phyloP scores from a whole-genome alignment of 2,329 filamentous ascomycete genomes.

The Fusarium liriodendri region DNA sequence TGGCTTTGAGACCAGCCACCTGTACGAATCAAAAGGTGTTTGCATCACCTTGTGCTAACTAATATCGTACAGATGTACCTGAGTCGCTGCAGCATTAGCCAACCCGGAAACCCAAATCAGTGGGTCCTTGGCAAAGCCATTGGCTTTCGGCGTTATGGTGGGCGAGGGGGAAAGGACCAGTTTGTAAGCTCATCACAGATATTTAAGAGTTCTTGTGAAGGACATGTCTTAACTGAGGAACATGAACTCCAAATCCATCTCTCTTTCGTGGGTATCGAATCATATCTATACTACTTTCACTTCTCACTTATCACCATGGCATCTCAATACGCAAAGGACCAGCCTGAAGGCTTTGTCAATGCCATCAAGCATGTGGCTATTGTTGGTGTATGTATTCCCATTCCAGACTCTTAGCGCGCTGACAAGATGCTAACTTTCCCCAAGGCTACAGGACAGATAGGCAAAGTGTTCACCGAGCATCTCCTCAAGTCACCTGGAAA shows the following conservation, averaged over 20 bases:
- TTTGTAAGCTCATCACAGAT: neutral
- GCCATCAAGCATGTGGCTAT: neutral
- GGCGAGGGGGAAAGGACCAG: neutral
- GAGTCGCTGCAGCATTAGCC: neutral
- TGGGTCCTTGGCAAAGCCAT: neutral
- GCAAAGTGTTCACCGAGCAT: neutral
- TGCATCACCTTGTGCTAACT: neutral
- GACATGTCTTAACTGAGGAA: neutral
- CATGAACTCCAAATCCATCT: neutral
- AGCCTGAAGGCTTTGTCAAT: neutral
- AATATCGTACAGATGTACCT: neutral
- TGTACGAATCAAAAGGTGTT: neutral
- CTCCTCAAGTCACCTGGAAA: neutral
- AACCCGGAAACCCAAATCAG: neutral
- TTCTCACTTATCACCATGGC: neutral
- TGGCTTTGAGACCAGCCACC: neutral
- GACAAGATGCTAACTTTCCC: neutral
- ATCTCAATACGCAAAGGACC: neutral
- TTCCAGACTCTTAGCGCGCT: neutral
- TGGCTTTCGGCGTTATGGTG: neutral
- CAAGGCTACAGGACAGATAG: neutral
- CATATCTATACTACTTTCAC: neutral
- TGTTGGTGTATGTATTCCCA: neutral
- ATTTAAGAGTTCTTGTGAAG: neutral
- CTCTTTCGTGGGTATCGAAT: neutral